Conservation (phyloP, 2,329 filamentous ascomycete species). For the Acephala macrosclerotiorum region DNA sequence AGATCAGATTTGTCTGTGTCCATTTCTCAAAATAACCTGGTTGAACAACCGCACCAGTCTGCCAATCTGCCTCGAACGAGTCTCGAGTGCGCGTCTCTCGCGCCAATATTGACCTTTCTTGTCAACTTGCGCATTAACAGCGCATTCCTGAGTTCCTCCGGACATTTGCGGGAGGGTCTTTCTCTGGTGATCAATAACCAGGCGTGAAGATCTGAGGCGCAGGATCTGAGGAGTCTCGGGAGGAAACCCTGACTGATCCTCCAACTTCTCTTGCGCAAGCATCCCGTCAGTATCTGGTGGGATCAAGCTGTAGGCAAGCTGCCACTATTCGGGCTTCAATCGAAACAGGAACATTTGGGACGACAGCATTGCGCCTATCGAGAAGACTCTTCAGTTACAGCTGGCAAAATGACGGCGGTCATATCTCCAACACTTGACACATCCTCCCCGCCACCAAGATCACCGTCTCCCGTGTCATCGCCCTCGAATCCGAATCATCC, state of each 20-base stretch:
- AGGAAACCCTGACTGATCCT: constrained; percentile 18
- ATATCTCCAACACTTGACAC: constrained; percentile 58
- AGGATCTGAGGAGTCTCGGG: constrained; percentile 18
- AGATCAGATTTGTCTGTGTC: constrained; percentile 36
- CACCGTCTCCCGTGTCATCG: constrained; percentile 57
- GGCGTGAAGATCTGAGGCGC: constrained; percentile 17
- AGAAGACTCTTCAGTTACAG: not conserved
- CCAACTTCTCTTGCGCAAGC: constrained; percentile 29
- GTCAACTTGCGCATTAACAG: constrained; percentile 23
- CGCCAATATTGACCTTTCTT: constrained; percentile 28
- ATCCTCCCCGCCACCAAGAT: constrained; percentile 57
- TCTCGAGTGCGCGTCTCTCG: constrained; percentile 34
- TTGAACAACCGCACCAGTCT: constrained; percentile 26
- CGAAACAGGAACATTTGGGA: constrained; percentile 18
- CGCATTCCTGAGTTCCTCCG: constrained; percentile 28
- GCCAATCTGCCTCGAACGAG: constrained; percentile 27
- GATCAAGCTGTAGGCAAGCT: constrained; percentile 41
- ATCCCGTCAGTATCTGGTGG: constrained; percentile 23
- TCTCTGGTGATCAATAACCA: constrained; percentile 19
- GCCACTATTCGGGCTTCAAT: constrained; percentile 28
- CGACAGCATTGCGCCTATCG: constrained; percentile 10
- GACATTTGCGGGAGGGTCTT: constrained; percentile 12
- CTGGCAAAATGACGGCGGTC: constrained; percentile 50
- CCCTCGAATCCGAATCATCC: constrained; percentile 59
- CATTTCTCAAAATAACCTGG: too few relatives aligned